Percentiles rank a stretch among this genome's conserved stretches.
Conservation (phyloP, 129 eudicot species). For the Daucus carota region DH1_v3.0 NC_030384.2:25843501-25844000, state of each 20-base stretch:
- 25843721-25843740: not conserved
- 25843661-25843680: not conserved
- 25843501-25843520: not conserved
- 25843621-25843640: not conserved
- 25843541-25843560: no score
- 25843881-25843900: not conserved
- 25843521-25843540: no score
- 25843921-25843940: not conserved
- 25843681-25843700: not conserved
- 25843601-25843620: not conserved
- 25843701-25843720: not conserved
- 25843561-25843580: not conserved
- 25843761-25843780: not conserved
- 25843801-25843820: not conserved
- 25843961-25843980: slow-evolving; percentile 2
- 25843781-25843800: no score
- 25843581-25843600: no score
- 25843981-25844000: not conserved
- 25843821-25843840: not conserved
- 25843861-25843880: not conserved
- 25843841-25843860: not conserved
- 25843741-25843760: not conserved
- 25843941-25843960: not conserved
- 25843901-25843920: not conserved
- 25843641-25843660: not conserved